Percentiles rank a stretch among this genome's conserved stretches.
Conservation (phyloP, 1,139 yeast genomes). For the Hyphopichia khmerensis region DNA sequence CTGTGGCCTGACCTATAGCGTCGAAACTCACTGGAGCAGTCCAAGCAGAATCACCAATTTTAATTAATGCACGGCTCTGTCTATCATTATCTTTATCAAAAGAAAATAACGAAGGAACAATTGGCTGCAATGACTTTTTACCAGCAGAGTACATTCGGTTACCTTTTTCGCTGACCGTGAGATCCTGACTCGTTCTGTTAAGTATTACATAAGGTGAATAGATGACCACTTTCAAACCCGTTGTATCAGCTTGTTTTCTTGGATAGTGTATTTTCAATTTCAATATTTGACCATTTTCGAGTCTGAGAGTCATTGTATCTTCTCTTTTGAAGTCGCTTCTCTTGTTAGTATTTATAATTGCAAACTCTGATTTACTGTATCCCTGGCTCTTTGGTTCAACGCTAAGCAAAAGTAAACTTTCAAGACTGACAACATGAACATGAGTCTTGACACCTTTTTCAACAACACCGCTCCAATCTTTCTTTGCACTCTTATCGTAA, state of each 20-base stretch:
- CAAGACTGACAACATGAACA: conserved; percentile 78
- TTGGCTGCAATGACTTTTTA: conserved; percentile 24
- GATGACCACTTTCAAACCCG: conserved; percentile 63
- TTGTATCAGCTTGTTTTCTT: conserved; percentile 36
- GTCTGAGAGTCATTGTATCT: conserved; percentile 43
- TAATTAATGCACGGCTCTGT: conserved; percentile 67
- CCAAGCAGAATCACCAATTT: conserved; percentile 71
- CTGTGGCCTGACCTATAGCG: conserved; percentile 82
- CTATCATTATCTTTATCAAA: conserved; percentile 61
- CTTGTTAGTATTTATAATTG: conserved; percentile 66
- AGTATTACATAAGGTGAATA: conserved; percentile 82
- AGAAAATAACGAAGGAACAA: conserved; percentile 78
- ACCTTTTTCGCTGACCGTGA: conserved; percentile 57
- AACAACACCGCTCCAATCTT: conserved; percentile 66
- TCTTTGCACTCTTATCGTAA: conserved; percentile 72
- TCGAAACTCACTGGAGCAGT: conserved; percentile 81
- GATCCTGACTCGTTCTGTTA: conserved; percentile 72
- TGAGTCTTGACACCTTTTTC: conserved; percentile 65
- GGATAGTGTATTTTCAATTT: conserved; percentile 67
- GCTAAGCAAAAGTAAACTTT: conserved; percentile 67
- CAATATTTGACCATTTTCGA: conserved; percentile 66
- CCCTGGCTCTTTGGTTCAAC: conserved; percentile 69
- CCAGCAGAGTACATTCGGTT: conserved; percentile 47
- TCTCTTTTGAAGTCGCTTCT: conserved; percentile 60
- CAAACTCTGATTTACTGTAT: conserved; percentile 72